Percentiles rank a stretch among this genome's conserved stretches.
These are phyloP conservation scores for Solanum hybrid DNA, from an alignment of 305 asterid genomes.

Conservation along the genomic window DNA sequence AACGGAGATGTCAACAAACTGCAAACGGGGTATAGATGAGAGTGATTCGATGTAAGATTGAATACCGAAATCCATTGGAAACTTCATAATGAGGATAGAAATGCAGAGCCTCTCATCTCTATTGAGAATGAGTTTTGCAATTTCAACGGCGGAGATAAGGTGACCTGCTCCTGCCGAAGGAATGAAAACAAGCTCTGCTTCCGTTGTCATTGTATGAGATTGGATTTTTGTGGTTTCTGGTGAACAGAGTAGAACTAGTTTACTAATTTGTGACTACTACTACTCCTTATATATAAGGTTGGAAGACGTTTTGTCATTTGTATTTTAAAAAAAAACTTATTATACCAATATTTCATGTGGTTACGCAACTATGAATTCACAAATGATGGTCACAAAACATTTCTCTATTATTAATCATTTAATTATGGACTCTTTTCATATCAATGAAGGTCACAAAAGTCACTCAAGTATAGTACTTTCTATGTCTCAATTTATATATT, in stretches of 20 bases:
- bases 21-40: background rate
- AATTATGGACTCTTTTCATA: too few species aligned
- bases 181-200: slow-evolving; percentile 28
- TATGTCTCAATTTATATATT: too few species aligned
- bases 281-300: background rate
- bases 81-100: slow-evolving; percentile 28
- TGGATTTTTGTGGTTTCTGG: background rate
- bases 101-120: slow-evolving; percentile 27
- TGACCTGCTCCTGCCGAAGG: slow-evolving; percentile 43
- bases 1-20: background rate
- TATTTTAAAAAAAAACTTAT: too few species aligned
- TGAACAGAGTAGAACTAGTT: background rate
- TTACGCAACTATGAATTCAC: too few species aligned
- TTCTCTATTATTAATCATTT: too few species aligned
- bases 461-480: too few species aligned
- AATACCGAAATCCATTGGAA: background rate
- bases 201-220: background rate
- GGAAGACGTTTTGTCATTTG: too few species aligned
- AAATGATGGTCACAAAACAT: too few species aligned
- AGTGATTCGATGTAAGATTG: slow-evolving; percentile 5
- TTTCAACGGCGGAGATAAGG: slow-evolving; percentile 21
- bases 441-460: too few species aligned
- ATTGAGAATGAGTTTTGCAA: slow-evolving; percentile 27
- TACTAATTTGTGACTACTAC: background rate
- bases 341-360: too few species aligned